A percentile compares a stretch with the other conserved stretches of the same genome.
Conservation (phyloP, 148 eudicot genomes). For the Gaultheria prostrata region DNA sequence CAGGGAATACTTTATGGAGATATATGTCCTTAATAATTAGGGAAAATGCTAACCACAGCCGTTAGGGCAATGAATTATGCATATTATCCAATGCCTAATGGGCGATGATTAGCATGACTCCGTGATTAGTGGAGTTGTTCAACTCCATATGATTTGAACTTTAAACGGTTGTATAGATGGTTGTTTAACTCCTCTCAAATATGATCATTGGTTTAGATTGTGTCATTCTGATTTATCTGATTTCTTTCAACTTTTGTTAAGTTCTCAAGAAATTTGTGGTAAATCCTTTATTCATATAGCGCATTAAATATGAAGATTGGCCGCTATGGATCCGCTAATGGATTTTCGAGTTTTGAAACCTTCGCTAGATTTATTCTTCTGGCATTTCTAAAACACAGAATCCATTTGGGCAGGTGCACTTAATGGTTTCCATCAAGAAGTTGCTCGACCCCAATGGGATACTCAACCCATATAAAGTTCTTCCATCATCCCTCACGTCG, state of each 20-base stretch:
- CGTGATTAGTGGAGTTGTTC: no score
- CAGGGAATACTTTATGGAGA: background rate
- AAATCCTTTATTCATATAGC: background rate
- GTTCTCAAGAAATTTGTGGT: background rate
- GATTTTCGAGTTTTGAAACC: background rate
- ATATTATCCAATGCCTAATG: no score
- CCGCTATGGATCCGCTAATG: background rate
- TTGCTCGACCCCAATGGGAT: constrained; percentile 78
- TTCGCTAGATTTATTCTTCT: background rate
- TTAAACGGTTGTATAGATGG: background rate
- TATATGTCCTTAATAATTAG: no score
- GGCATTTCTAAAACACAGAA: background rate
- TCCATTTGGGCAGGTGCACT: constrained; percentile 49
- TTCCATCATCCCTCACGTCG: constrained; percentile 50
- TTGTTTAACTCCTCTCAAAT: background rate
- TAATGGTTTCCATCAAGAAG: constrained; percentile 84
- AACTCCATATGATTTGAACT: no score
- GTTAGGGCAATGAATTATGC: no score
- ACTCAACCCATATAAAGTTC: constrained; percentile 94
- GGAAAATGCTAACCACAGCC: no score
- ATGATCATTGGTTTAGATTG: background rate
- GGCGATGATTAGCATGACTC: no score
- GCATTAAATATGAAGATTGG: background rate
- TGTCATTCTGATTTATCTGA: background rate
- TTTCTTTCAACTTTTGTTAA: background rate